Base-by-base conservation (phyloP, 169 alveolate species). In the Amoebophrya sp. region DNA sequence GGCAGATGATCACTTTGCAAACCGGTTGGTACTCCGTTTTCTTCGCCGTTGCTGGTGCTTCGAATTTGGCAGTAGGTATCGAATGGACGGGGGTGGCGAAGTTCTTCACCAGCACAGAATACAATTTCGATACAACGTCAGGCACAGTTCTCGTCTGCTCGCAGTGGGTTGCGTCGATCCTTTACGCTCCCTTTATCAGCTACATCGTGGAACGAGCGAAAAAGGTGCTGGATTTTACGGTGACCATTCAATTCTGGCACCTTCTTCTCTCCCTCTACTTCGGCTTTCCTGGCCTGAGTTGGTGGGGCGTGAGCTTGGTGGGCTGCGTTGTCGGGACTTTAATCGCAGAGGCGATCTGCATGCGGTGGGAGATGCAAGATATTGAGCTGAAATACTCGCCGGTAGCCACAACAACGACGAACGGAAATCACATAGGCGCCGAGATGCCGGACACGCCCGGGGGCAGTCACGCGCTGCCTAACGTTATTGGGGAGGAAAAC, bases 381-480 rank as follows among this genome's bases (percentile, higher is more conserved):
- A 66, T 66, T 25, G 12, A 7, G 35, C 35, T 66, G 83, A 66
- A 66, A n/a, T 66, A 66, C 32, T 0, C 35, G 35, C 83, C 83
- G 29, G 83, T 66, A 25, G 83, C 83, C 35, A 66, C 83, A 47
- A 18, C n/a, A n/a, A n/a, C n/a, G n/a, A n/a, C n/a, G n/a, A n/a
- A n/a, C n/a, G n/a, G n/a, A n/a, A n/a, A n/a, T 47, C 35, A 66
- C 83, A n/a, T 66, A 66, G 18, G 35, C 83, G 35, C 29, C 10
- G 35, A 66, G 7, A 66, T 66, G 83, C 83, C 39, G 83, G 83
- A 66, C 32, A 66, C 83, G 83, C 83, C 83, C 39, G 83, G 83
- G 35, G 18, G 83, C 83, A 66, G 32, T 1, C 23, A 12, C 54
- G 12, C 12, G 54, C 23, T 41, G 54, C 23, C 54, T 7, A 2